Percentiles rank a stretch among this genome's conserved stretches.
These are phyloP conservation scores for Sporisorium exsertum DNA, from an alignment of 1,284 basidiomycete genomes.

Conservation along the genomic window DNA sequence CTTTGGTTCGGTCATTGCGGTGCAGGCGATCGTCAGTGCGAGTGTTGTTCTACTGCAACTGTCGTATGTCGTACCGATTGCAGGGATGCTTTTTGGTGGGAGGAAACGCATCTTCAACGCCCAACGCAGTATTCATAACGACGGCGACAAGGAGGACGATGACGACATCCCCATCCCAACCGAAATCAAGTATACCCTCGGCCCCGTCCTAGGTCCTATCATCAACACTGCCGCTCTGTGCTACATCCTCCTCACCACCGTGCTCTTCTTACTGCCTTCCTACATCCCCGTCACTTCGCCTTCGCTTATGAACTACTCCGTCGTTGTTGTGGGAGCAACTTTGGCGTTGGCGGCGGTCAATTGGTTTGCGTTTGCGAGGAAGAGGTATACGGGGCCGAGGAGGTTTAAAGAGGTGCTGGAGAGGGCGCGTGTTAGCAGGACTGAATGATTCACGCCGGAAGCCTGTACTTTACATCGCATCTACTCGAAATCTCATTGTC, in stretches of 20 bases:
- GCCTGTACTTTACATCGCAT: background rate
- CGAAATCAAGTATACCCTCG: constrained; percentile 39
- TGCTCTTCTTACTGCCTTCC: constrained; percentile 39
- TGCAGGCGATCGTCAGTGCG: constrained; percentile 32
- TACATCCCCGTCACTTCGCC: constrained; percentile 37
- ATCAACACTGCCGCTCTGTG: constrained; percentile 32
- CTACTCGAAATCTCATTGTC: background rate
- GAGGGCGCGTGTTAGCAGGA: constrained; percentile 14
- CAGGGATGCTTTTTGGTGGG: constrained; percentile 38
- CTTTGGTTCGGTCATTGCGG: constrained; percentile 40
- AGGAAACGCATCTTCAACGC: constrained; percentile 22
- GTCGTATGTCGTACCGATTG: constrained; percentile 35
- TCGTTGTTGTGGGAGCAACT: constrained; percentile 28
- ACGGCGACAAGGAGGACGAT: constrained; percentile 9
- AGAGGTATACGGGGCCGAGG: constrained; percentile 19
- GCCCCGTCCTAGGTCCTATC: constrained; percentile 25
- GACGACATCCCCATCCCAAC: constrained; percentile 28
- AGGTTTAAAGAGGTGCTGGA: constrained; percentile 21
- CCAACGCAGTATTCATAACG: background rate
- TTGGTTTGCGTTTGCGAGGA: constrained; percentile 39
- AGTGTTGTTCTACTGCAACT: constrained; percentile 43
- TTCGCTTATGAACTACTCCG: constrained; percentile 38
- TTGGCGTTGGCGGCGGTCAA: constrained; percentile 26
- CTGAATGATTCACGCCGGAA: constrained; percentile 5
- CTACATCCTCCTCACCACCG: constrained; percentile 42